Base-by-base conservation (phyloP, 2,329 filamentous ascomycete species). In the Alternaria infectoria region DNA sequence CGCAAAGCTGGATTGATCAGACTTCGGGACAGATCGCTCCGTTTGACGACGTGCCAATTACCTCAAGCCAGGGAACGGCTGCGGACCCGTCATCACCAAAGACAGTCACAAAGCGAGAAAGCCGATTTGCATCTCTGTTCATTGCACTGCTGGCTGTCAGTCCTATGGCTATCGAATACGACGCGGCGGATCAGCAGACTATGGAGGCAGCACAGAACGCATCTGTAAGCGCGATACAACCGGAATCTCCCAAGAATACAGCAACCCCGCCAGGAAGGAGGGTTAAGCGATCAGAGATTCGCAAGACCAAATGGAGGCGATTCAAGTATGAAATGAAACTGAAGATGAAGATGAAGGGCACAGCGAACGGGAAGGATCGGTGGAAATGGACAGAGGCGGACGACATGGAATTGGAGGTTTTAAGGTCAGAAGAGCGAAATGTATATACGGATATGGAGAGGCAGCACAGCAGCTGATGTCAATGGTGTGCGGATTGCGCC, bases 381-480 rank as follows among this genome's bases (percentile, higher is more conserved):
- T 49, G 55, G 36, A 47, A 56, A 12, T 51, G 36, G 28, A 49
- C 36, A 0, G 61, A 54, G 30, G 46, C 46, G 7, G 61, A 64
- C 3, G 30, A 67, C 11, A 40, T 64, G 5, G 60, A 67, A 17
- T 12, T 67, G 15, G 92, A 96, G 88, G 87, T 88, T 70, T 91
- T 97, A 89, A 88, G 91, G 69, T 89, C 95, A 80, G 85, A 89
- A 75, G 93, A 97, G 82, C 86, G 91, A 65, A 97, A 47, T 83
- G 92, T 62, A 83, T 97, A 82, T 91, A 91, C 5, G 8, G 97
- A 82, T 91, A 92, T 4, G 5, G 12, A 9, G 12, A 51, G 8
- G 10, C 13, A 36, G 23, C 0, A 7, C 2, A 13, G 30, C 19
- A 40, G 15, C 10, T 28, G 5, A 43, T 1, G 7, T 15, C 11